A percentile compares a stretch with the other conserved stretches of the same genome.
These are phyloP conservation scores for Panaeolus papilionaceus DNA, from an alignment of 768 basidiomycete species.

Conservation along the genomic window DNA sequence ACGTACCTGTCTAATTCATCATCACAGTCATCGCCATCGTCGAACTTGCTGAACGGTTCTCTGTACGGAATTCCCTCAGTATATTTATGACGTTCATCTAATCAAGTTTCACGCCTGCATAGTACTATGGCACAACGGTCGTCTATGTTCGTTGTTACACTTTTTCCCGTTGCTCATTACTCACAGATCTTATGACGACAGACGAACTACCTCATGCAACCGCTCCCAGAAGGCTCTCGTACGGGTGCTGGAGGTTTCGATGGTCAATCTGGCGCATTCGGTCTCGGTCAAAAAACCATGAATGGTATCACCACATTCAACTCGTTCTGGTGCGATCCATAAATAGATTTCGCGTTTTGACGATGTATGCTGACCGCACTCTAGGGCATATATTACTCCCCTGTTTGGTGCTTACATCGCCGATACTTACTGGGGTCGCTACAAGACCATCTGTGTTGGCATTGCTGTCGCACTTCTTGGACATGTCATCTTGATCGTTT, in stretches of 20 bases:
- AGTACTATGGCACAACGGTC: conserved; percentile 53
- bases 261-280: conserved; percentile 72
- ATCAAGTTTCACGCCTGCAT: not conserved
- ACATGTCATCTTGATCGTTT: conserved; percentile 67
- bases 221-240: conserved; percentile 64
- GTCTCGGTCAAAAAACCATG: conserved; percentile 68
- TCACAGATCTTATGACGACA: conserved; percentile 25
- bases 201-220: conserved; percentile 79
- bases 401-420: conserved; percentile 75
- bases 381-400: conserved; percentile 68
- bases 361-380: not conserved
- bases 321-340: conserved; percentile 61
- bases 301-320: conserved; percentile 76
- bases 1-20: not conserved
- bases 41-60: conserved; percentile 77
- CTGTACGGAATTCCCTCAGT: conserved; percentile 41
- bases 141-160: conserved; percentile 45
- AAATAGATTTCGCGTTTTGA: not conserved
- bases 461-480: conserved; percentile 65
- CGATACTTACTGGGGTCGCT: conserved; percentile 74
- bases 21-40: conserved; percentile 63
- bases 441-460: conserved; percentile 71
- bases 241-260: conserved; percentile 62
- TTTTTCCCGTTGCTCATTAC: not conserved
- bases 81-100: no score